phyloP scores from a whole-genome alignment of 2,329 filamentous ascomycete species.

The Stachybotrys chlorohalonatus region DNA sequence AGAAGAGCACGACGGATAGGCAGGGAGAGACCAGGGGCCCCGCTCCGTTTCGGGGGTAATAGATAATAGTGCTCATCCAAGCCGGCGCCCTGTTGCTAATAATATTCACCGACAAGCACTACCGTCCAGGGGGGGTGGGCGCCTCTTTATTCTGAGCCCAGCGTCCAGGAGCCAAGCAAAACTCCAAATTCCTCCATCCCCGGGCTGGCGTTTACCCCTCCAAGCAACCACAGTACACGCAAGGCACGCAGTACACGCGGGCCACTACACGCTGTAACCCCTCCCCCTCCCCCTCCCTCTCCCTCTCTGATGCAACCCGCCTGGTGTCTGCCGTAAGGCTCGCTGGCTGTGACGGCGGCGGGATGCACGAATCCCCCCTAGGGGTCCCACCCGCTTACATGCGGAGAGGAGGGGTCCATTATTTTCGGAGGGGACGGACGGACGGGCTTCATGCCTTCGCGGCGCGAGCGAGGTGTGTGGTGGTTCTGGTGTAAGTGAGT shows the following conservation, averaged over 20 bases:
- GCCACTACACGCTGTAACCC: too few species aligned
- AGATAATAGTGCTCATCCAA: background rate
- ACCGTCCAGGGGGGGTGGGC: background rate
- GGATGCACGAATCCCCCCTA: too few species aligned
- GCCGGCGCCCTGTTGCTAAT: background rate
- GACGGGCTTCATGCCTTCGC: too few species aligned
- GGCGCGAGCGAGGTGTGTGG: background rate
- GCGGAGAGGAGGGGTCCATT: background rate
- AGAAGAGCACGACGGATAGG: background rate
- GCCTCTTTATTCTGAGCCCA: background rate
- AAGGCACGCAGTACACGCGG: too few species aligned
- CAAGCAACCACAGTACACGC: too few species aligned
- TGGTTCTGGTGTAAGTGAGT: background rate
- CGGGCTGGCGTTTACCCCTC: too few species aligned
- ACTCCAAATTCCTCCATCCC: too few species aligned
- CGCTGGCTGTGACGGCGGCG: too few species aligned
- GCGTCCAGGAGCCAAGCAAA: background rate
- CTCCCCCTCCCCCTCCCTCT: too few species aligned
- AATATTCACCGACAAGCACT: background rate
- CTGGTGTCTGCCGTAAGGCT: too few species aligned
- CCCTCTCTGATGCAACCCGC: too few species aligned
- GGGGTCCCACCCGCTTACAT: background rate
- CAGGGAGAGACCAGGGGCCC: background rate
- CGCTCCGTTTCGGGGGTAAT: background rate
- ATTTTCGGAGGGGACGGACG: too few species aligned